A percentile compares a stretch with the other conserved stretches of the same genome.
Conservation (phyloP, 1,284 basidiomycete species). For the Farysia itapuensis region DNA sequence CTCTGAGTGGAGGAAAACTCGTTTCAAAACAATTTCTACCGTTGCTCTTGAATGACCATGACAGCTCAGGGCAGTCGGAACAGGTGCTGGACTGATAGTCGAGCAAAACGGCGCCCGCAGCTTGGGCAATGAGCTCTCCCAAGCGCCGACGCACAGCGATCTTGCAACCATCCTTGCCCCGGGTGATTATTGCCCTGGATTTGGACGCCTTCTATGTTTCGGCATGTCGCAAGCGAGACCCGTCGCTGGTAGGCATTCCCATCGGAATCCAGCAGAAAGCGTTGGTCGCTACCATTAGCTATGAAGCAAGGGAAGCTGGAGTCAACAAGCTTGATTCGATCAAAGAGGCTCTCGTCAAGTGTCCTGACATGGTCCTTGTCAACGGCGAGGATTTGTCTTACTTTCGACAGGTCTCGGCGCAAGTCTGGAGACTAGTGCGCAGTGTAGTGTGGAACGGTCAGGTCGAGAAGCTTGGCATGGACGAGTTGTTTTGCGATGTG, state of each 20-base stretch:
- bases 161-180: too few species aligned
- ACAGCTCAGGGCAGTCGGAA: too few species aligned
- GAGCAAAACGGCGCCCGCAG: too few species aligned
- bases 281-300: constrained; percentile 60
- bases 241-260: constrained; percentile 56
- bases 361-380: constrained; percentile 59
- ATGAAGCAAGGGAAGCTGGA: constrained; percentile 60
- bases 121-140: too few species aligned
- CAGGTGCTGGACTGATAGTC: too few species aligned
- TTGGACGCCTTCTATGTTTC: constrained; percentile 56
- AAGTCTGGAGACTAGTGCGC: constrained; percentile 54
- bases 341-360: constrained; percentile 51
- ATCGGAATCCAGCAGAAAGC: constrained; percentile 61
- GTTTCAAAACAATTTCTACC: too few species aligned
- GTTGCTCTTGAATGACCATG: too few species aligned
- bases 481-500: constrained; percentile 61
- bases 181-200: constrained; percentile 41
- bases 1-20: too few species aligned
- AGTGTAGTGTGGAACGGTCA: constrained; percentile 39
- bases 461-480: constrained; percentile 61
- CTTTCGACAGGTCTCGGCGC: constrained; percentile 54
- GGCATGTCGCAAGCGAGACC: constrained; percentile 59
- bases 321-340: constrained; percentile 58
- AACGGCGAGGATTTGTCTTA: constrained; percentile 60
- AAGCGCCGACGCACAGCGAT: too few species aligned